Percentiles rank a stretch among this genome's conserved stretches.
phyloP scores from a whole-genome alignment of 1,139 yeast species.

The Petasospora rhodanensis region DNA sequence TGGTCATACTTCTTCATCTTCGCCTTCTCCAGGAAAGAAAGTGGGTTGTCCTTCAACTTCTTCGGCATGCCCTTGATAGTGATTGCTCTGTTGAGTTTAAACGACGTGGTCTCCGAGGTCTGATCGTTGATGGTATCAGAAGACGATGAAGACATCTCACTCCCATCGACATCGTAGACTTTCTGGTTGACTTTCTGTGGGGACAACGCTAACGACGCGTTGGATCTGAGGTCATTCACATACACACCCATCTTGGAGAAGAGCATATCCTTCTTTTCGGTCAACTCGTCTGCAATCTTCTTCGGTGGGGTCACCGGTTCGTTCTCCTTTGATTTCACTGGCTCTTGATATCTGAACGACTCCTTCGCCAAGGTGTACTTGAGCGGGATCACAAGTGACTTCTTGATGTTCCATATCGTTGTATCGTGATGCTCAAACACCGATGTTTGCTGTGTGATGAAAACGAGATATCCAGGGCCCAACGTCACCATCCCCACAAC shows the following conservation, averaged over 20 bases:
- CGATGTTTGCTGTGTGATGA: slow-evolving; percentile 18
- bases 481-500: slow-evolving; percentile 26
- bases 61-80: slow-evolving; percentile 13
- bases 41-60: slow-evolving; percentile 1
- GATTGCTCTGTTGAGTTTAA: slow-evolving; percentile 21
- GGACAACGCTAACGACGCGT: slow-evolving; percentile 21
- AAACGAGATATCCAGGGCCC: slow-evolving; percentile 27
- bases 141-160: too few relatives aligned
- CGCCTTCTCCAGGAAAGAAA: slow-evolving; percentile 10
- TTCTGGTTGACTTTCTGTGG: slow-evolving; percentile 12
- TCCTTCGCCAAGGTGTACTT: slow-evolving; percentile 17
- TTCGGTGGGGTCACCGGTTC: too few relatives aligned
- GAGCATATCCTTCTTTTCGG: slow-evolving; percentile 17
- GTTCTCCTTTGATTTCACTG: too few relatives aligned
- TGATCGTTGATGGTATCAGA: neutral
- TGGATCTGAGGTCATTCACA: slow-evolving; percentile 23
- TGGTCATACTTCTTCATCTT: slow-evolving; percentile 5
- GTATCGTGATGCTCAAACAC: slow-evolving; percentile 16
- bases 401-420: slow-evolving; percentile 22
- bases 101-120: too few relatives aligned
- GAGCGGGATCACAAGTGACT: slow-evolving; percentile 26
- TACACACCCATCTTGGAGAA: slow-evolving; percentile 25
- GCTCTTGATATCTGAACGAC: slow-evolving; percentile 6
- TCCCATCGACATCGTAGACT: slow-evolving; percentile 7
- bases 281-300: slow-evolving; percentile 7